Evolutionary conservation across 805 yeast species (phyloP).

Genomic region (Tanozyma kutaoensis): DNA sequence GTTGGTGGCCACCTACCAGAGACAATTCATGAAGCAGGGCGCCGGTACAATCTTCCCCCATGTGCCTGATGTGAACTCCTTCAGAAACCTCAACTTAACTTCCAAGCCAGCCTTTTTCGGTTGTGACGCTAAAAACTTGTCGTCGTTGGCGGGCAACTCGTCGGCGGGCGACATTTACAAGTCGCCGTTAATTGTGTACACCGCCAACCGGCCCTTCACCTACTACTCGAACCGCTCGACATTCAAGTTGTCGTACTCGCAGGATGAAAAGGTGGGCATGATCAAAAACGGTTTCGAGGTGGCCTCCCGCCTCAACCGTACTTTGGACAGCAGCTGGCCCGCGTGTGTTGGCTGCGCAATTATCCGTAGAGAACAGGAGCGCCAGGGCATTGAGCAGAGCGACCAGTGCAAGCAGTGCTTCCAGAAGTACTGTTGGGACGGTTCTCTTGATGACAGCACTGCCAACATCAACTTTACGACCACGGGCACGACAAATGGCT

Average conservation of each 20-base stretch:
- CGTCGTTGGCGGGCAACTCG: constrained; percentile 5
- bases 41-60: constrained; percentile 13
- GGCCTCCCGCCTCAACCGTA: constrained; percentile 10
- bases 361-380: constrained; percentile 13
- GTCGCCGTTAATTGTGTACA: constrained; percentile 15
- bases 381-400: constrained; percentile 9
- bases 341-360: constrained; percentile 18
- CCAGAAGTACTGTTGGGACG: constrained; percentile 14
- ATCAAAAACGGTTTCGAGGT: constrained; percentile 15
- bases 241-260: constrained; percentile 12
- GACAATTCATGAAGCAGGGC: constrained; percentile 9
- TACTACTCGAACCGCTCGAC: constrained; percentile 15
- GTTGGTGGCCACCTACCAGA: neutral
- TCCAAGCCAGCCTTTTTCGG: constrained; percentile 15
- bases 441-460: constrained; percentile 1
- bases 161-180: constrained; percentile 4
- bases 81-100: constrained; percentile 9
- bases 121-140: constrained; percentile 11
- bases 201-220: constrained; percentile 17
- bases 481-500: neutral
- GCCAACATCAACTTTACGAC: neutral
- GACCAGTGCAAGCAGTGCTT: constrained; percentile 14
- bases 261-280: constrained; percentile 10
- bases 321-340: constrained; percentile 10
- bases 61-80: constrained; percentile 10